phyloP scores from a whole-genome alignment of 805 yeast genomes.

The Lachancea mirantina region DNA sequence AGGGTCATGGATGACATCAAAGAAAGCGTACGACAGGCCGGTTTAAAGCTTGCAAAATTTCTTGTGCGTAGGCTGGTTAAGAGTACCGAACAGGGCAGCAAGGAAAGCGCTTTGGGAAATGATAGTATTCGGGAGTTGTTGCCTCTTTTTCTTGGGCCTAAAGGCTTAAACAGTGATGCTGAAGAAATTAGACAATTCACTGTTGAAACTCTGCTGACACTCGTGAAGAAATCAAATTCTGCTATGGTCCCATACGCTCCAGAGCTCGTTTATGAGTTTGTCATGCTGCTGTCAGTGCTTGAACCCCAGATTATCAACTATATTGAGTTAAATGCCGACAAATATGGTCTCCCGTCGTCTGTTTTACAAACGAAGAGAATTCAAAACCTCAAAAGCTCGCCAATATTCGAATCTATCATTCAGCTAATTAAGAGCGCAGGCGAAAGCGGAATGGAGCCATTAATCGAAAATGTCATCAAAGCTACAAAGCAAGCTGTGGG shows the following conservation, averaged over 20 bases:
- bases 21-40: slow-evolving; percentile 84
- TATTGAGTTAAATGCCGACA: slow-evolving; percentile 78
- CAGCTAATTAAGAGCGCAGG: slow-evolving; percentile 49
- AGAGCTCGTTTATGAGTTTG: slow-evolving; percentile 58
- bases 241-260: slow-evolving; percentile 64
- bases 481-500: slow-evolving; percentile 73
- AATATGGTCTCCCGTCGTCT: slow-evolving; percentile 63
- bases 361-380: slow-evolving; percentile 74
- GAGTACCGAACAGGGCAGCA: slow-evolving; percentile 36
- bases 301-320: slow-evolving; percentile 91
- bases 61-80: slow-evolving; percentile 58
- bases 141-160: slow-evolving; percentile 72
- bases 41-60: slow-evolving; percentile 56
- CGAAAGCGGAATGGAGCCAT: slow-evolving; percentile 35
- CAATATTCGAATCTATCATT: slow-evolving; percentile 83
- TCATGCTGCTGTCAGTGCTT: slow-evolving; percentile 68
- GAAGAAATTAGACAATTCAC: slow-evolving; percentile 78
- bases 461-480: slow-evolving; percentile 43
- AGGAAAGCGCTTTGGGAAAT: slow-evolving; percentile 28
- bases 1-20: slow-evolving; percentile 90
- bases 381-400: slow-evolving; percentile 69
- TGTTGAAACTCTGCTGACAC: slow-evolving; percentile 60
- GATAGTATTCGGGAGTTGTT: slow-evolving; percentile 35
- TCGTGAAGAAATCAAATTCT: slow-evolving; percentile 57
- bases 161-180: slow-evolving; percentile 78